phyloP scores from a whole-genome alignment of 2,329 filamentous ascomycete species.

The Ascochyta pisi region DNA sequence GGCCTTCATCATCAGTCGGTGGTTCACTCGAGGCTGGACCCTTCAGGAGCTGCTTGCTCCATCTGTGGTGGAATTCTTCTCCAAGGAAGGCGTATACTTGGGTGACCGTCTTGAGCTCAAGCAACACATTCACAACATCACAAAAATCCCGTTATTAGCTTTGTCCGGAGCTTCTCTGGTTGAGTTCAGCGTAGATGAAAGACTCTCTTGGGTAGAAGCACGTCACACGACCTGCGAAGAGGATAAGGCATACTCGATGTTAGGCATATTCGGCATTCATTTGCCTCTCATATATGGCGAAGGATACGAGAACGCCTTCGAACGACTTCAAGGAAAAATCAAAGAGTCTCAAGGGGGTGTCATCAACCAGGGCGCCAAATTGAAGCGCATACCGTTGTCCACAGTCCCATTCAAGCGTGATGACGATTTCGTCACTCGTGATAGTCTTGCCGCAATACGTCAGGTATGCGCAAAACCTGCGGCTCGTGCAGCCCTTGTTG shows the following conservation, averaged over 20 bases:
- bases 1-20: slow-evolving; percentile 19
- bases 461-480: slow-evolving; percentile 5
- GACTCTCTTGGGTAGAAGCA: slow-evolving; percentile 28
- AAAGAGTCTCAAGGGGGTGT: slow-evolving; percentile 22
- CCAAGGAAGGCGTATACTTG: slow-evolving; percentile 7
- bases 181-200: slow-evolving; percentile 20
- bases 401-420: slow-evolving; percentile 25
- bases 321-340: neutral
- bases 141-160: slow-evolving; percentile 14
- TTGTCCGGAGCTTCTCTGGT: slow-evolving; percentile 3
- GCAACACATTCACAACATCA: slow-evolving; percentile 17
- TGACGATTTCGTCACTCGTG: slow-evolving; percentile 32
- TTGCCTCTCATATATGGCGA: slow-evolving; percentile 12
- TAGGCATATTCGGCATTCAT: slow-evolving; percentile 21
- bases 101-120: slow-evolving; percentile 15
- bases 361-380: neutral
- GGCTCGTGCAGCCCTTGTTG: slow-evolving; percentile 22
- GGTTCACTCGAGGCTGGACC: slow-evolving; percentile 30
- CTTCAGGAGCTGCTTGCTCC: slow-evolving; percentile 29
- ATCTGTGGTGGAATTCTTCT: slow-evolving; percentile 19
- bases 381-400: neutral
- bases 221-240: slow-evolving; percentile 32
- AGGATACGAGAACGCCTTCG: neutral
- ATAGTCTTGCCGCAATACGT: slow-evolving; percentile 2
- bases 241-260: slow-evolving; percentile 22